A percentile compares a stretch with the other conserved stretches of the same genome.
Evolutionary conservation across 768 basidiomycete genomes (phyloP).

Genomic region (Mycena rebaudengoi): DNA sequence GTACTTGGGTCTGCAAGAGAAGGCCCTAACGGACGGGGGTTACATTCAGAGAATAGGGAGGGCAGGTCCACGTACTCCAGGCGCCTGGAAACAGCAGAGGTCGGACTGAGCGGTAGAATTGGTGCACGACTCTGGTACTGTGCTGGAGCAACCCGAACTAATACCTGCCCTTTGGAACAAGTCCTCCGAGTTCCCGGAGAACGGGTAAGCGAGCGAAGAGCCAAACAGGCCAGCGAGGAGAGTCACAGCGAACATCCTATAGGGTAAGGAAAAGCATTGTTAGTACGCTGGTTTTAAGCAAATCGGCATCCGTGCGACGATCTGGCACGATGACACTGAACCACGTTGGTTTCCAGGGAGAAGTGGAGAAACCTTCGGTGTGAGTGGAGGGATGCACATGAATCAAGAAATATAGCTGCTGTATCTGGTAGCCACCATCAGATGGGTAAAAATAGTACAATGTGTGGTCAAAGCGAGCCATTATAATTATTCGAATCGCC

Average conservation of each 20-base stretch:
- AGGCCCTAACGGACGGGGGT: conserved; percentile 64
- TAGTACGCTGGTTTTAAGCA: neutral
- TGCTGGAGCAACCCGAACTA: conserved; percentile 62
- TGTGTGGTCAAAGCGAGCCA: too few relatives aligned
- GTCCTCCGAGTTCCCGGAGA: conserved; percentile 19
- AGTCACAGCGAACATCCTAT: neutral
- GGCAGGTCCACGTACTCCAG: conserved; percentile 55
- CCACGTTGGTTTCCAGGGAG: too few relatives aligned
- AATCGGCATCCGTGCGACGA: neutral
- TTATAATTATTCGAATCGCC: conserved; percentile 27
- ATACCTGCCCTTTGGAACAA: conserved; percentile 40
- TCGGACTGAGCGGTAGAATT: conserved; percentile 54
- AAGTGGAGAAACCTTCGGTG: too few relatives aligned
- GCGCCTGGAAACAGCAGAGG: conserved; percentile 72
- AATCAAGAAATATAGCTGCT: too few relatives aligned
- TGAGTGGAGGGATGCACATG: too few relatives aligned
- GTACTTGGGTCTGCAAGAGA: conserved; percentile 63
- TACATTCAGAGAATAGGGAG: neutral
- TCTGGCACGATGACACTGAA: too few relatives aligned
- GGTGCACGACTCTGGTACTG: conserved; percentile 61
- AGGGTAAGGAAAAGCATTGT: too few relatives aligned
- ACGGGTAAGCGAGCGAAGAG: conserved; percentile 1
- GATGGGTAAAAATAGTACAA: too few relatives aligned
- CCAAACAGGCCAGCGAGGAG: conserved; percentile 9
- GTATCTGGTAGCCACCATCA: too few relatives aligned